Percentiles rank a stretch among this genome's conserved stretches.
phyloP scores from a whole-genome alignment of 495 filamentous ascomycete species.

The Penicillium malachiteum region DNA sequence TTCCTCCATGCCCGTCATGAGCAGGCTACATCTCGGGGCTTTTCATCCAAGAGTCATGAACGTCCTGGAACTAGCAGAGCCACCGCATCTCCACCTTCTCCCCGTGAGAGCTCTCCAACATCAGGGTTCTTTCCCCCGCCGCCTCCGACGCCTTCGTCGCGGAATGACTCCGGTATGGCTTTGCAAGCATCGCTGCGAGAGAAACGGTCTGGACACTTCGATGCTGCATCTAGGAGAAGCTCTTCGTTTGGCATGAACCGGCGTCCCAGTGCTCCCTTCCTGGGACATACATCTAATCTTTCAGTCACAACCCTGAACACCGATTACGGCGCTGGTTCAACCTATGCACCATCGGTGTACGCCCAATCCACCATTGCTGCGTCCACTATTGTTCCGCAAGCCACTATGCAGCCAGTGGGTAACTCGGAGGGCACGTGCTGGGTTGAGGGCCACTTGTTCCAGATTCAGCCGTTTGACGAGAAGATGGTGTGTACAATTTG shows the following conservation, averaged over 20 bases:
- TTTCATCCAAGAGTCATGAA: constrained; percentile 55
- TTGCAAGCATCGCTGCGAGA: constrained; percentile 82
- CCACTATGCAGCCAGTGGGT: constrained; percentile 77
- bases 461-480: constrained; percentile 66
- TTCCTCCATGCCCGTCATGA: constrained; percentile 77
- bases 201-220: constrained; percentile 94
- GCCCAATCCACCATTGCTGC: constrained; percentile 96
- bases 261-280: constrained; percentile 81
- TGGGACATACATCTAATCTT: constrained; percentile 74
- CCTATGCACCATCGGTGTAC: constrained; percentile 93
- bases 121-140: constrained; percentile 76
- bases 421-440: constrained; percentile 86
- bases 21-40: constrained; percentile 42
- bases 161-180: constrained; percentile 86
- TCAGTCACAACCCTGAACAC: constrained; percentile 82
- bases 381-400: constrained; percentile 94
- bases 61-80: constrained; percentile 77
- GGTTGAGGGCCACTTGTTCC: constrained; percentile 93
- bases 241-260: constrained; percentile 84
- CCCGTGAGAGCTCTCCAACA: constrained; percentile 69
- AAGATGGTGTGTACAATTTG: constrained; percentile 78
- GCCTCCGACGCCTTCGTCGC: constrained; percentile 72
- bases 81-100: constrained; percentile 72
- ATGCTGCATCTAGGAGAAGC: constrained; percentile 77
- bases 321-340: constrained; percentile 70